phyloP scores from a whole-genome alignment of 2,329 filamentous ascomycete species.

The Penicillium sp. region DNA sequence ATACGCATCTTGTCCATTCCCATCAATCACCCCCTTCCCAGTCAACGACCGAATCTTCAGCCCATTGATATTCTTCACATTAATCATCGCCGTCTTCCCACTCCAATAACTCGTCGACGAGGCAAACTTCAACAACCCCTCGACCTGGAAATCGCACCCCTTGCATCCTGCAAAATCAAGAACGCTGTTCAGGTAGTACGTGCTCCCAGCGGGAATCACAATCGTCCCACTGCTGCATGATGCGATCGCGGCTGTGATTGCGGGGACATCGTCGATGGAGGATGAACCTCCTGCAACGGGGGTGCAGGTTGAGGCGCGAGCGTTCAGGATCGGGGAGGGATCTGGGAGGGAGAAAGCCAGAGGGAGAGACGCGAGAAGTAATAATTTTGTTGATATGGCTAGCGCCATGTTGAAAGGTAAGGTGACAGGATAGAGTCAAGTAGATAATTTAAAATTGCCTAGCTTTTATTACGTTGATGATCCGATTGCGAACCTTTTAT shows the following conservation, averaged over 20 bases:
- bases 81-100: slow-evolving; percentile 46
- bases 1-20: slow-evolving; percentile 50
- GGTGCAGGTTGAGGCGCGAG: slow-evolving; percentile 39
- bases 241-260: slow-evolving; percentile 48
- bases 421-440: background rate
- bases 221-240: slow-evolving; percentile 52
- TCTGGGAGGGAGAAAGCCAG: slow-evolving; percentile 11
- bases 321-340: slow-evolving; percentile 3
- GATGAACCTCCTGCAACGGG: slow-evolving; percentile 35
- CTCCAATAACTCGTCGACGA: slow-evolving; percentile 49
- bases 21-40: slow-evolving; percentile 51
- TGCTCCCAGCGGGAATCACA: slow-evolving; percentile 46
- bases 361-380: slow-evolving; percentile 10
- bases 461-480: slow-evolving; percentile 2
- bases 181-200: slow-evolving; percentile 50
- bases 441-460: background rate
- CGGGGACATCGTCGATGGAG: slow-evolving; percentile 49
- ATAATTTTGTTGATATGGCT: background rate
- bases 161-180: slow-evolving; percentile 49
- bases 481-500: background rate
- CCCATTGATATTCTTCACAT: slow-evolving; percentile 43
- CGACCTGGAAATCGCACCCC: slow-evolving; percentile 52
- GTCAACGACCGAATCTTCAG: slow-evolving; percentile 48
- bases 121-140: slow-evolving; percentile 49
- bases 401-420: background rate